These are phyloP conservation scores for Myrmaecium sp. DNA, from an alignment of 2,329 filamentous ascomycete genomes.

Conservation along the genomic window DNA sequence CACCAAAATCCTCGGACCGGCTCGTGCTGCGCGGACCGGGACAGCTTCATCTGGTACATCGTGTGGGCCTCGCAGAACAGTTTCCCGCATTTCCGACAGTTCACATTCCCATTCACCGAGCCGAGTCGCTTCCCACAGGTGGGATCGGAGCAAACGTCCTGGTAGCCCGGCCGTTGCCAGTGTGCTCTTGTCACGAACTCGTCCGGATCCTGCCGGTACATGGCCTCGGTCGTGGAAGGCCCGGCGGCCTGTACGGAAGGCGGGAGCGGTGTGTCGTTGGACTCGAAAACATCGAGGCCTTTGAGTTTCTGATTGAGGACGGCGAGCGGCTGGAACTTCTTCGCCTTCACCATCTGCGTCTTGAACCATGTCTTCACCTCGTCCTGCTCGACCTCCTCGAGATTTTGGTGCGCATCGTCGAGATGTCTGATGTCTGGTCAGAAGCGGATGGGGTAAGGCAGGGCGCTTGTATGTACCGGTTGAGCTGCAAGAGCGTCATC, in stretches of 20 bases:
- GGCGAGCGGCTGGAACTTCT: slow-evolving; percentile 79
- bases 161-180: slow-evolving; percentile 63
- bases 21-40: slow-evolving; percentile 74
- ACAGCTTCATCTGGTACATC: slow-evolving; percentile 99
- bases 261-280: slow-evolving; percentile 51
- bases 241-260: slow-evolving; percentile 21
- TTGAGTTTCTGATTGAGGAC: slow-evolving; percentile 88
- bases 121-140: slow-evolving; percentile 68
- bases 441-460: slow-evolving; percentile 3
- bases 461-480: slow-evolving; percentile 24
- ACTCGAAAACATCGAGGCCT: slow-evolving; percentile 83
- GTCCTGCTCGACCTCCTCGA: slow-evolving; percentile 76
- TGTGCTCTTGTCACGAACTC: slow-evolving; percentile 76
- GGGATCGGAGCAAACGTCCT: slow-evolving; percentile 76
- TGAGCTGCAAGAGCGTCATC: slow-evolving; percentile 85
- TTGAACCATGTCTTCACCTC: slow-evolving; percentile 97
- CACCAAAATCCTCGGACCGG: slow-evolving; percentile 85
- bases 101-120: slow-evolving; percentile 65
- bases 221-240: slow-evolving; percentile 14
- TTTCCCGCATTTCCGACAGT: slow-evolving; percentile 83
- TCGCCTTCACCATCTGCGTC: slow-evolving; percentile 83
- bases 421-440: slow-evolving; percentile 39
- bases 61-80: slow-evolving; percentile 96
- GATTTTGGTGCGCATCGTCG: slow-evolving; percentile 78
- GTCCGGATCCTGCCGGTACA: slow-evolving; percentile 51